Conservation (phyloP, 2,329 filamentous ascomycete species). For the Phialocephala subalpina region DNA sequence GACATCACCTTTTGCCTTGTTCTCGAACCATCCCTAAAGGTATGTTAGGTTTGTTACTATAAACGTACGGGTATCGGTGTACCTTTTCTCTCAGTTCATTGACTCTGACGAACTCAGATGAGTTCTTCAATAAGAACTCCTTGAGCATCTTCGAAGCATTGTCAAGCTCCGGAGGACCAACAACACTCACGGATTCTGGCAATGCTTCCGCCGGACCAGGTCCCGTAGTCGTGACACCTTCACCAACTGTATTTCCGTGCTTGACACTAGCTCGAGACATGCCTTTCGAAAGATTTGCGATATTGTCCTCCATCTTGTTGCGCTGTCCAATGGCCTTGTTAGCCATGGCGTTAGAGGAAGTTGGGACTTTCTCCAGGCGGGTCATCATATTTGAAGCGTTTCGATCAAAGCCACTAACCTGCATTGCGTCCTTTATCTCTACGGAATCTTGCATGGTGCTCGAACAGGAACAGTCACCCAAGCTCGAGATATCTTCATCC, state of each 20-base stretch:
- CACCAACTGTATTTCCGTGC: too few relatives aligned
- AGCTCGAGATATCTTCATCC: neutral
- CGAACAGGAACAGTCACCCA: neutral
- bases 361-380: too few relatives aligned
- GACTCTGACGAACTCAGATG: constrained; percentile 6
- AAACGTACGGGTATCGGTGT: neutral
- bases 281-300: too few relatives aligned
- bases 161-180: neutral
- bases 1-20: constrained; percentile 50
- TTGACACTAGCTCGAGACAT: neutral
- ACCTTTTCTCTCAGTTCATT: constrained; percentile 9
- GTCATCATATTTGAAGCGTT: too few relatives aligned
- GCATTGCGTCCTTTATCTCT: too few relatives aligned
- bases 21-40: constrained; percentile 51
- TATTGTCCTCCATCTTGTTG: too few relatives aligned
- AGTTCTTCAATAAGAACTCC: neutral
- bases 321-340: too few relatives aligned
- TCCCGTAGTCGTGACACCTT: too few relatives aligned
- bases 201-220: neutral
- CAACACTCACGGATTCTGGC: neutral
- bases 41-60: neutral
- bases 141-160: neutral
- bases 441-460: too few relatives aligned
- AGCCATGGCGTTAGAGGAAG: too few relatives aligned
- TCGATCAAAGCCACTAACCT: too few relatives aligned